A percentile compares a stretch with the other conserved stretches of the same genome.
These are phyloP conservation scores for Lentinula sp. DNA, from an alignment of 768 basidiomycete species.

Conservation along the genomic window DNA sequence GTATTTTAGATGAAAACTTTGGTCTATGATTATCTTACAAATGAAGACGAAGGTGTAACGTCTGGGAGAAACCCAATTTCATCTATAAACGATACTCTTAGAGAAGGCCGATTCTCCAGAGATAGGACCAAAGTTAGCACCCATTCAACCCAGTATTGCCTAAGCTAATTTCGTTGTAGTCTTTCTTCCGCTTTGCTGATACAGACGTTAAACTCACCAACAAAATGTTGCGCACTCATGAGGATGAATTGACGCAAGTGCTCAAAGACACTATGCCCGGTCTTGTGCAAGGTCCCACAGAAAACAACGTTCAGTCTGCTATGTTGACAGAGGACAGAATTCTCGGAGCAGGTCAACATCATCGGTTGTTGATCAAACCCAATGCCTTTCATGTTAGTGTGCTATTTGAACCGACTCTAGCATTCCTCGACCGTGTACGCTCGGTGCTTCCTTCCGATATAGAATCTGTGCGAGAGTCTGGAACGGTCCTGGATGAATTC, in stretches of 20 bases:
- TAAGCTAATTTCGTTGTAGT: constrained; percentile 33
- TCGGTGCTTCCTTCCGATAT: constrained; percentile 68
- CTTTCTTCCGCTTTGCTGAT: constrained; percentile 87
- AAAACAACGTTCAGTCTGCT: constrained; percentile 58
- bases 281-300: constrained; percentile 66
- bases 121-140: constrained; percentile 70
- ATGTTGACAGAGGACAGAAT: constrained; percentile 65
- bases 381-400: constrained; percentile 93
- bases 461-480: constrained; percentile 61
- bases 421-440: constrained; percentile 72
- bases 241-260: constrained; percentile 78
- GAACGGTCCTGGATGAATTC: constrained; percentile 83
- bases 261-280: constrained; percentile 93
- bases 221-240: constrained; percentile 67
- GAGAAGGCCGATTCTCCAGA: constrained; percentile 73
- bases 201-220: constrained; percentile 71
- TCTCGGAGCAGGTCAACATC: constrained; percentile 69
- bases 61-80: constrained; percentile 84
- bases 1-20: constrained; percentile 67
- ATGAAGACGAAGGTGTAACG: constrained; percentile 77
- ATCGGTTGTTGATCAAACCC: constrained; percentile 79
- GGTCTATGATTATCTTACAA: constrained; percentile 86
- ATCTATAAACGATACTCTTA: constrained; percentile 90
- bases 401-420: constrained; percentile 89
- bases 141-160: not conserved